Base-by-base conservation (phyloP, 1,284 basidiomycete species). In the Dichomitus squalens region DNA sequence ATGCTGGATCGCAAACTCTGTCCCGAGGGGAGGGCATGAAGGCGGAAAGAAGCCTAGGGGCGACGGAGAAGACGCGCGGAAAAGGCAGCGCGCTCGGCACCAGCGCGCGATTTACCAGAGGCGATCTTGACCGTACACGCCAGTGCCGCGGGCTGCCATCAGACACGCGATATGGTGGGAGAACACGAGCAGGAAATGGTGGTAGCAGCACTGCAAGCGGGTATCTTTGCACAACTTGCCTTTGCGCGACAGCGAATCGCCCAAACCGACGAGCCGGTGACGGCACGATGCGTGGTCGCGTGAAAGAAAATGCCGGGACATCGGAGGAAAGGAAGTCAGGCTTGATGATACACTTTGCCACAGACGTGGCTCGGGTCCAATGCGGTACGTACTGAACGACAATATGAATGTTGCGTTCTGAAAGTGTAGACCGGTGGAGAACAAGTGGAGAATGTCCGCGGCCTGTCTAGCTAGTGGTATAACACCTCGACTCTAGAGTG, bases 91-190 rank as follows among this genome's bases (percentile, higher is more conserved):
- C 50, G 46, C 49, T 53, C 50, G 54, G 54, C 48, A 34, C 43
- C 41, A 46, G 52, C 49, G 52, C 31, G 44, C 44, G 44, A 47
- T 21, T 47, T 47, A 33, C 44, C 44, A 47, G 29, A 38, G 40
- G 51, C 55, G 52, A 52, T 41, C 7, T 51, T 53, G 60, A 50
- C 55, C 41, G 50, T 44, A 47, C 57, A 59, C 55, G 49, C 54
- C 39, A 38, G 55, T 50, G 57, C 57, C 55, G 54, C 60, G 52
- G 38, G 39, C 23, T 44, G 41, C 54, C 39, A 53, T 52, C 49
- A 47, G 41, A 38, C 48, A 23, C 18, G 36, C 21, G 34, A 38
- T 23, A 31, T 49, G 47, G 44, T 56, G 51, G 36, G 51, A 54
- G 36, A 52, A 18, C 38, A 40, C 14, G 23, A 33, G n/a, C 23